Conservation (phyloP, 331 rosid species). For the Malus hybrid region DNA sequence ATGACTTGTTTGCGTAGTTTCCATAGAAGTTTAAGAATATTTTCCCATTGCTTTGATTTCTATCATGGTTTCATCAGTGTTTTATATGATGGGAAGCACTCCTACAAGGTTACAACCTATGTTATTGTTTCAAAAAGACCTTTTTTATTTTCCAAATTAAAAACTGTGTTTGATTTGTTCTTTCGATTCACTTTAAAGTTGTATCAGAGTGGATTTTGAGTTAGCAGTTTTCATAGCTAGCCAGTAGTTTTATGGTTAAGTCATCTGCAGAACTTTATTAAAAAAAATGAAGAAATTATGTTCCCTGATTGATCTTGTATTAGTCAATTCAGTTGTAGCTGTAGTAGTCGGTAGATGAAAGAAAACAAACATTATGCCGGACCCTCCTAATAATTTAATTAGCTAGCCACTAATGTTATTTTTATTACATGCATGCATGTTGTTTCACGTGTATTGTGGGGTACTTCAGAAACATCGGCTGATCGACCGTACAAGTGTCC, state of each 20-base stretch:
- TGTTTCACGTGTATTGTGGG: neutral
- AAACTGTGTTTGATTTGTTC: neutral
- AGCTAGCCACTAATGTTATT: neutral
- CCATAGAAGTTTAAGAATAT: neutral
- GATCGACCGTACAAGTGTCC: neutral
- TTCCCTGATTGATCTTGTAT: neutral
- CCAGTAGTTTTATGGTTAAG: neutral
- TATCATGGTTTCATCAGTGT: too few species aligned
- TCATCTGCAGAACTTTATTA: neutral
- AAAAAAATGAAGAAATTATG: neutral
- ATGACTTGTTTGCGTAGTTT: too few species aligned
- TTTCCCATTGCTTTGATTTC: too few species aligned
- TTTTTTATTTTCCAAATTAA: too few species aligned
- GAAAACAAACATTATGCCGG: neutral
- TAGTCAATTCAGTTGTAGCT: neutral
- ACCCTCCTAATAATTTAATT: neutral
- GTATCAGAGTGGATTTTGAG: too few species aligned
- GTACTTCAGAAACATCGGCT: neutral
- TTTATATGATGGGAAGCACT: neutral
- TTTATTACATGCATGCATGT: neutral
- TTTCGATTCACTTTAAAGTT: too few species aligned
- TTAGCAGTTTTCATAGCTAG: too few species aligned
- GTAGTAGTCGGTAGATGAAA: neutral
- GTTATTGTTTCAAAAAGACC: too few species aligned
- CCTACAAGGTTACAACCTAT: neutral